Base-by-base conservation (phyloP, 1,139 yeast species). In the Candida buenavistaensis region DNA sequence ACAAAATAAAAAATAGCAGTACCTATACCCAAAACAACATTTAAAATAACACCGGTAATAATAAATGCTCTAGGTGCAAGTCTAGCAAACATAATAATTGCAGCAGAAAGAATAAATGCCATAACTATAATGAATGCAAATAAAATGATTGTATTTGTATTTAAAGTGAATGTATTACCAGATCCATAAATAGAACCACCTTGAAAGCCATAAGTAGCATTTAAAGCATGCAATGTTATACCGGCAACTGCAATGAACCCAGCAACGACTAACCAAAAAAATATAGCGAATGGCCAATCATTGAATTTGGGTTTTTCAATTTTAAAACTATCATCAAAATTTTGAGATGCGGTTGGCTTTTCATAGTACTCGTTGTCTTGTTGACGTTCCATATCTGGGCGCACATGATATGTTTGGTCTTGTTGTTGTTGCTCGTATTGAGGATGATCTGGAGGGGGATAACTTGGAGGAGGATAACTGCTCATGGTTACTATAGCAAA, bases 211-310 rank as follows among this genome's bases (percentile, higher is more conserved):
- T 75, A 72, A 6, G 80, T 75, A 28, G 64, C 48, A 10, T 74
- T 65, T 63, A 85, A 82, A 7, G 86, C 82, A 46, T 78, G 68
- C 42, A 89, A 59, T 1, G 87, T 76, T 32, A 87, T 71, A 5
- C 75, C 84, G 0, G 95, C 83, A 27, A 89, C 67, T 0, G 80
- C 90, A 28, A 80, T 57, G 53, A 87, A 87, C 0, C 92, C 96
- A 14, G 66, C 75, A 5, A 82, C 68, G 8, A 82, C 78, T 5
- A 72, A 63, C 12, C 78, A 48, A 50, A 87, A 84, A 44, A 88
- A 64, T 2, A 84, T 48, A 0, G 85, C 70, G 47, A 84, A 84
- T 0, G 85, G 82, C 75, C 81, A 69, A 55, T 89, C 96, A 50
- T 87, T 82, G 60, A 71, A 77, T 44, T 63, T 72, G 7, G 87